Conservation (phyloP, 2,329 filamentous ascomycete genomes). For the Ophiostoma fasciatum region DNA sequence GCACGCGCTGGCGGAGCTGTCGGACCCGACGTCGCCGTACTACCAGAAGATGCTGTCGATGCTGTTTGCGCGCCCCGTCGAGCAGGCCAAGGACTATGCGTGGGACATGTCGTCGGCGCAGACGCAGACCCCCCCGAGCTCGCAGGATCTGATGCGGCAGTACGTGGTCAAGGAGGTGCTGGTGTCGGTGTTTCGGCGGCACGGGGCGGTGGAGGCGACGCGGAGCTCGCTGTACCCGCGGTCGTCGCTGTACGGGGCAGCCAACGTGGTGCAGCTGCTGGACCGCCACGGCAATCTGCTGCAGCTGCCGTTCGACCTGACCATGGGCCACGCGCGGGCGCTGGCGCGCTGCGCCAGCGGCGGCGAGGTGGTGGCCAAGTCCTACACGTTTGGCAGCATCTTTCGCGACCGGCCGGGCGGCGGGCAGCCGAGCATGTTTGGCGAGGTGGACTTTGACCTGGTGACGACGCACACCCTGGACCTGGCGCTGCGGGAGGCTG, state of each 20-base stretch:
- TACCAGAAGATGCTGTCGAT: conserved; percentile 82
- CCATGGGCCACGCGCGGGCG: conserved; percentile 71
- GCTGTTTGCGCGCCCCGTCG: conserved; percentile 62
- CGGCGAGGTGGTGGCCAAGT: conserved; percentile 50
- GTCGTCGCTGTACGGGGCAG: conserved; percentile 58
- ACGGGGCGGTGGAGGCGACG: conserved; percentile 73
- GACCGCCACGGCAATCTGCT: conserved; percentile 76
- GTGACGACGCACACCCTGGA: conserved; percentile 72
- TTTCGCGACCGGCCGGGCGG: conserved; percentile 68
- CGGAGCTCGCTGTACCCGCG: conserved; percentile 67
- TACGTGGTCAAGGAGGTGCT: conserved; percentile 61
- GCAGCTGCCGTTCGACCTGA: conserved; percentile 89
- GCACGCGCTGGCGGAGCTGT: conserved; percentile 64
- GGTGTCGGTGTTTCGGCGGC: conserved; percentile 65
- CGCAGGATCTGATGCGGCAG: conserved; percentile 49
- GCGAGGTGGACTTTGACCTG: conserved; percentile 93
- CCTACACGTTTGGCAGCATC: conserved; percentile 76
- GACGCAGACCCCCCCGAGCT: conserved; percentile 31
- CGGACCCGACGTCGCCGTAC: conserved; percentile 72
- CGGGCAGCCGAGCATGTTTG: conserved; percentile 66
- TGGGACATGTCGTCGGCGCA: conserved; percentile 53
- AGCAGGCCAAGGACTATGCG: conserved; percentile 65
- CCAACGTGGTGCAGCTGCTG: conserved; percentile 64
- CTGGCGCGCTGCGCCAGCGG: conserved; percentile 56
- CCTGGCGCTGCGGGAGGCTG: conserved; percentile 78